A percentile compares a stretch with the other conserved stretches of the same genome.
phyloP scores from a whole-genome alignment of 2,329 filamentous ascomycete genomes.

The Furcasterigmium furcatum region DNA sequence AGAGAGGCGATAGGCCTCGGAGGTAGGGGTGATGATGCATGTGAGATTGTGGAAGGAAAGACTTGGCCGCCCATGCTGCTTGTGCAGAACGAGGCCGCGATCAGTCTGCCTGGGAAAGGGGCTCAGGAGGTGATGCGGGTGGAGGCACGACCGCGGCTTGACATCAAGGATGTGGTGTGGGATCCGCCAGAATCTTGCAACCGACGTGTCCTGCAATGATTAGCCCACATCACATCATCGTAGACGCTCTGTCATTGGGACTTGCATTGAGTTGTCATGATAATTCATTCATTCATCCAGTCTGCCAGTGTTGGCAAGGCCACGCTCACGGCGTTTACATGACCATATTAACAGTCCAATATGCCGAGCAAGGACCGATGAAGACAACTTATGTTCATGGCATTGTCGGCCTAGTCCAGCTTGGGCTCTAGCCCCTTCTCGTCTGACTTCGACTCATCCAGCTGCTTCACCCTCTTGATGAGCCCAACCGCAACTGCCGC shows the following conservation, averaged over 20 bases:
- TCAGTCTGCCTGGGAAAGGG: constrained; percentile 15
- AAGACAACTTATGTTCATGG: too few relatives aligned
- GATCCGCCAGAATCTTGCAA: constrained; percentile 29
- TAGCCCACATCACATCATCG: too few relatives aligned
- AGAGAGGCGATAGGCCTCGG: constrained; percentile 26
- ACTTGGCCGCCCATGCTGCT: constrained; percentile 20
- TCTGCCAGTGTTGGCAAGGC: too few relatives aligned
- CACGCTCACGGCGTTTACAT: too few relatives aligned
- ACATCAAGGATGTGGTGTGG: constrained; percentile 32
- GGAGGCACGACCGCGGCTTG: constrained; percentile 21
- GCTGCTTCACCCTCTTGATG: constrained; percentile 24
- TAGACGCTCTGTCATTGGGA: too few relatives aligned
- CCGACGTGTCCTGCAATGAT: constrained; percentile 4
- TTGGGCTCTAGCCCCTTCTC: not conserved
- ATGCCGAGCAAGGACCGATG: too few relatives aligned
- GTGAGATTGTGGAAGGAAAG: constrained; percentile 12
- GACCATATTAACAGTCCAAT: too few relatives aligned
- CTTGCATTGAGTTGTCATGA: not conserved
- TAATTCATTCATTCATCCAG: not conserved
- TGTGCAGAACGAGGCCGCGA: constrained; percentile 17
- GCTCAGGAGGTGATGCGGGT: constrained; percentile 12
- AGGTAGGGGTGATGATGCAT: not conserved
- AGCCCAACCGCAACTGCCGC: constrained; percentile 26
- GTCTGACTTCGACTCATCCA: constrained; percentile 4
- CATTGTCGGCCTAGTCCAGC: not conserved